Conservation (phyloP, 768 basidiomycete genomes). For the Suillus variegatus region DNA sequence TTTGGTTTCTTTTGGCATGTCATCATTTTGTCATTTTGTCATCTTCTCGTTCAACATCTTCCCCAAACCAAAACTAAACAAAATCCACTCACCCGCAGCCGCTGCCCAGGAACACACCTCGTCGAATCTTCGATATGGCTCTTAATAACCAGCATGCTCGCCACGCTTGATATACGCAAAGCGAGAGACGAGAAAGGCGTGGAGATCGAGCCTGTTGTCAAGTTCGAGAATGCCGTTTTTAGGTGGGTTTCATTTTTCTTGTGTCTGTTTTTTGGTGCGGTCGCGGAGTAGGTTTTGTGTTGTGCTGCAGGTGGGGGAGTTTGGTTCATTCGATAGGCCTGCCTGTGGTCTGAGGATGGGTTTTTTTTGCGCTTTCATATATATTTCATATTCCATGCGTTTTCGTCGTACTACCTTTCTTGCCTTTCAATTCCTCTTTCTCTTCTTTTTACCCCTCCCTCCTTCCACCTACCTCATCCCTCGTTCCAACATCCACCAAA, state of each 20-base stretch:
- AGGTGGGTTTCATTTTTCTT: conserved; percentile 38
- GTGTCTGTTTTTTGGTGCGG: neutral
- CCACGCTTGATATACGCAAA: conserved; percentile 57
- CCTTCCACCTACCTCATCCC: too few species aligned
- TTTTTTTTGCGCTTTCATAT: neutral
- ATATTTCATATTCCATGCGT: neutral
- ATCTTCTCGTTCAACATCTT: neutral
- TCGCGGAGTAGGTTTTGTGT: too few species aligned
- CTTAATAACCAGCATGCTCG: conserved; percentile 53
- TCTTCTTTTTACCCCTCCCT: neutral
- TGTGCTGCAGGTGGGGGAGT: too few species aligned
- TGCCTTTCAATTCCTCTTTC: neutral
- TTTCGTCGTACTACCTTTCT: neutral
- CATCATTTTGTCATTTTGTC: neutral
- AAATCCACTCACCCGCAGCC: conserved; percentile 31
- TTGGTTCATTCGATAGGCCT: neutral
- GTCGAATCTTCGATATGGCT: conserved; percentile 67
- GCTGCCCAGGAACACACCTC: conserved; percentile 65
- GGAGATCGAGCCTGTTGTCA: conserved; percentile 48
- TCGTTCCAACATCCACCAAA: too few species aligned
- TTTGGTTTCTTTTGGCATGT: neutral
- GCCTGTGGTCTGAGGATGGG: neutral
- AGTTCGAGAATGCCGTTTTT: conserved; percentile 64
- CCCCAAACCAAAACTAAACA: neutral
- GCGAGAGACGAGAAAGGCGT: conserved; percentile 50